phyloP scores from a whole-genome alignment of 495 filamentous ascomycete genomes.

The Aspergillus avenaceus region DNA sequence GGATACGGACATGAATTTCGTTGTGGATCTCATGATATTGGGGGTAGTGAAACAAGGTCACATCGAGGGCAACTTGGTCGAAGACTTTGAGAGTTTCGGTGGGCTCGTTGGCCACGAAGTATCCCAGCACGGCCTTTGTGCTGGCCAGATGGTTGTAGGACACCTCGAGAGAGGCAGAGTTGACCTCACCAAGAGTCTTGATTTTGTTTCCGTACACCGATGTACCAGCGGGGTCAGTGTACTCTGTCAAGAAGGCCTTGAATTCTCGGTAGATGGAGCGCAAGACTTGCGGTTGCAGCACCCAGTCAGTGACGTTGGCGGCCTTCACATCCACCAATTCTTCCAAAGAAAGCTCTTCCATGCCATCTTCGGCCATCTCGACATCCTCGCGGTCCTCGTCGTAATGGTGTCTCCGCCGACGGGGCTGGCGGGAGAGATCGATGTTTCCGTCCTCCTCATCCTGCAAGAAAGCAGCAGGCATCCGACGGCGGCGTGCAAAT shows the following conservation, averaged over 20 bases:
- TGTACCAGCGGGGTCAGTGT: conserved; percentile 76
- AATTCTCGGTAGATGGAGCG: conserved; percentile 94
- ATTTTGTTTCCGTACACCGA: conserved; percentile 95
- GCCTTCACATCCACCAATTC: conserved; percentile 92
- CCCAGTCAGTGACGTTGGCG: conserved; percentile 88
- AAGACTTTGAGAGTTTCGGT: conserved; percentile 93
- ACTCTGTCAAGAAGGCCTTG: conserved; percentile 95
- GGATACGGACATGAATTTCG: conserved; percentile 96
- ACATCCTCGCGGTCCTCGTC: conserved; percentile 89
- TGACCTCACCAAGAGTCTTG: conserved; percentile 89
- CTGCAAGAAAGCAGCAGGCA: conserved; percentile 79
- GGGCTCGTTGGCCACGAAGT: conserved; percentile 95
- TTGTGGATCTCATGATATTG: conserved; percentile 97
- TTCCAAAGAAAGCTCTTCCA: conserved; percentile 92
- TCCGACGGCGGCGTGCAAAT: conserved; percentile 65
- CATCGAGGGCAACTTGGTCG: conserved; percentile 94
- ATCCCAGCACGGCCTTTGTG: conserved; percentile 93
- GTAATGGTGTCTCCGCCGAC: conserved; percentile 77
- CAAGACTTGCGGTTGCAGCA: conserved; percentile 83
- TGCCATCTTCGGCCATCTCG: conserved; percentile 84
- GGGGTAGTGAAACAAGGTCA: conserved; percentile 90
- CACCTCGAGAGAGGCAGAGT: conserved; percentile 93
- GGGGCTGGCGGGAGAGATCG: conserved; percentile 77
- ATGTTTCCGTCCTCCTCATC: conserved; percentile 84
- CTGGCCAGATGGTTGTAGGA: conserved; percentile 88